Evolutionary conservation across 495 filamentous ascomycete genomes (phyloP).

Genomic region (Aspergillus saccharolyticus): DNA sequence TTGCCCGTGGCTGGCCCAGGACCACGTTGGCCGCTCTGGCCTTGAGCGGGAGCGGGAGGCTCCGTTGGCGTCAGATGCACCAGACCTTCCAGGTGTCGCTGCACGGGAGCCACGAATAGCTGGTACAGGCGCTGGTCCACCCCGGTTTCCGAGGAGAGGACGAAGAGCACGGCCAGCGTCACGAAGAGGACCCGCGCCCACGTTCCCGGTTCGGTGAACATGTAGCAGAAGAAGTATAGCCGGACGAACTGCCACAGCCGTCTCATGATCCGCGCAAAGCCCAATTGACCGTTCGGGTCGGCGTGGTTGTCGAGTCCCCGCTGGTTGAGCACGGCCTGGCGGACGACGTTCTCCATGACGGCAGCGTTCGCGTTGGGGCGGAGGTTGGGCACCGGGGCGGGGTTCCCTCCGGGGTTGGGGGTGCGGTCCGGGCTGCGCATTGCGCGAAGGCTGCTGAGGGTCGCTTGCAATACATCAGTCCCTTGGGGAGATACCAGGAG

Average conservation of each 20-base stretch:
- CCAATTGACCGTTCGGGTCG: slow-evolving; percentile 38
- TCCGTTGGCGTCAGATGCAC: slow-evolving; percentile 48
- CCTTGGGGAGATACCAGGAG: slow-evolving; percentile 45
- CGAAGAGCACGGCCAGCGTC: slow-evolving; percentile 48
- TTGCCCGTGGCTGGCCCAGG: slow-evolving; percentile 28
- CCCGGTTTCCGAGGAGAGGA: slow-evolving; percentile 63
- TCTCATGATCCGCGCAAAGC: slow-evolving; percentile 48
- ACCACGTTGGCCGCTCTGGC: slow-evolving; percentile 5
- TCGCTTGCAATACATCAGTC: slow-evolving; percentile 42
- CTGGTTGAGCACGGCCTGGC: slow-evolving; percentile 39
- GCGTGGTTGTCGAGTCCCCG: slow-evolving; percentile 5
- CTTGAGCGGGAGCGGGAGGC: slow-evolving; percentile 5
- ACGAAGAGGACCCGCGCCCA: slow-evolving; percentile 67
- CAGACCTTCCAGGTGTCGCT: slow-evolving; percentile 68
- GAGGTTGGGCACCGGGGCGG: slow-evolving; percentile 4
- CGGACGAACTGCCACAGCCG: slow-evolving; percentile 76
- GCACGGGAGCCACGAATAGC: slow-evolving; percentile 55
- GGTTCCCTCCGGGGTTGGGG: not conserved
- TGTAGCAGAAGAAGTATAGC: slow-evolving; percentile 70
- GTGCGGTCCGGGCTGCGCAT: not conserved
- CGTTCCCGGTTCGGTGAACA: slow-evolving; percentile 68
- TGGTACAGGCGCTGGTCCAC: slow-evolving; percentile 54
- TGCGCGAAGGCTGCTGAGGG: slow-evolving; percentile 18
- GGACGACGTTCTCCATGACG: slow-evolving; percentile 32
- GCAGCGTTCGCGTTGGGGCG: slow-evolving; percentile 25